Evolutionary conservation across 257 asterid species (phyloP), one percentile per base, ranked within the genome.

Genomic region (Solanum bulbocastanum): DNA sequence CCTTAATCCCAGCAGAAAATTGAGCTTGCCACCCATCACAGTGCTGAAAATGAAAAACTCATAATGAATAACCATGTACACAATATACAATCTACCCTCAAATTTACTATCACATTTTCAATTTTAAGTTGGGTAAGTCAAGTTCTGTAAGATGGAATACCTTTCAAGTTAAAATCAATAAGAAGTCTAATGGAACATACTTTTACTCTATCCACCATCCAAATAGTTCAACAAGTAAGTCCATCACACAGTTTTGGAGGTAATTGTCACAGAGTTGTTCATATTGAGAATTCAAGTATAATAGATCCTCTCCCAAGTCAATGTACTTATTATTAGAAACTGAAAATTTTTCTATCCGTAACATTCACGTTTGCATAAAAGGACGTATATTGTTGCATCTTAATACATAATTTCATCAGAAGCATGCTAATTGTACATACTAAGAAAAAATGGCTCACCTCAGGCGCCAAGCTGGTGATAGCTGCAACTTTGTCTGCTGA

Each of bases 1-100:
- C 99, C 98, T 95, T 95, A 88, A 96, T 89, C 86, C 98, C 99
- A 88, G 97, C 98, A 88, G 96, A 92, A 93, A 94, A 93, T 88
- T 95, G 99, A 90, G 93, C 88, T 92, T 93, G 92, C 96, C 95
- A 95, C 76, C 95, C 97, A 91, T 92, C 96, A 92, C 83, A 88
- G 84, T 90, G 87, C 98, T 95, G 95, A 87, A 91, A 89, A 60
- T 36, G 86, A 27, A 22, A 52, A 69, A 86, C 89, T 42, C 81
- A 87, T 87, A 88, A n/a, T 35, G 23, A 78, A 85, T 86, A 83
- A 71, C 86, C 75, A 20, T 32, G 60, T 18, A 87, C 39, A 32
- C 71, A 85, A 81, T 25, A 32, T 82, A 52, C 32, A 18, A 69
- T 82, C 25, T 30, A 82, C 32, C 44, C 44, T 82, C 12, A 82